Evolutionary conservation across 371 early-diverging fungal genomes (phyloP).

Genomic region (Mucor circinelloides): DNA sequence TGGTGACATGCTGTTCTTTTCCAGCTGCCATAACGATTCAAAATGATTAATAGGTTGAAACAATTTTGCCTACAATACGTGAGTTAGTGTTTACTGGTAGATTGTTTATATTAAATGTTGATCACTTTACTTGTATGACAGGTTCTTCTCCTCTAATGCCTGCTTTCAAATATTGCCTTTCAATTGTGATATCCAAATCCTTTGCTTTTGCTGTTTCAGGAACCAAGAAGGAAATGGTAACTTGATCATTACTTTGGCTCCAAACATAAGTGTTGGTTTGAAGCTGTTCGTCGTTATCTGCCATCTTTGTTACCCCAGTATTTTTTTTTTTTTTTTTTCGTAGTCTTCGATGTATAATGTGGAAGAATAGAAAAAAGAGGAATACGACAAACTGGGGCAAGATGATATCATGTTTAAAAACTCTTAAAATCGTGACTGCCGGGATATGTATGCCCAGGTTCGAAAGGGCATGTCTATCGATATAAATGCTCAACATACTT

Average conservation of each 20-base stretch:
- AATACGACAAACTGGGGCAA: not conserved
- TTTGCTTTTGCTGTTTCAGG: slow-evolving; percentile 44
- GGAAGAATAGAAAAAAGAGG: not conserved
- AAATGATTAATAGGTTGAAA: slow-evolving; percentile 50
- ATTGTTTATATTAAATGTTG: not conserved
- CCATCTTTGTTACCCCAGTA: slow-evolving; percentile 23
- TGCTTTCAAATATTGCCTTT: slow-evolving; percentile 42
- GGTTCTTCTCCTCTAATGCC: slow-evolving; percentile 53
- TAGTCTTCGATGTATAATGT: not conserved
- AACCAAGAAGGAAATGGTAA: slow-evolving; percentile 54
- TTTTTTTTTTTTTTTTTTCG: not conserved
- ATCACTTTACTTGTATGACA: slow-evolving; percentile 39
- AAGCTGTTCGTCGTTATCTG: slow-evolving; percentile 46
- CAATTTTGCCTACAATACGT: slow-evolving; percentile 40
- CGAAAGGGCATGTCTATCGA: not conserved
- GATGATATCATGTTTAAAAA: slow-evolving; percentile 1
- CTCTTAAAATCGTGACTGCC: slow-evolving; percentile 11
- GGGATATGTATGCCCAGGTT: not conserved
- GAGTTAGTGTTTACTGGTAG: not conserved
- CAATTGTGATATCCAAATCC: slow-evolving; percentile 49
- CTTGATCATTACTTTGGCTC: slow-evolving; percentile 51
- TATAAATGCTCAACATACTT: not conserved
- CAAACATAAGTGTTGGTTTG: slow-evolving; percentile 53
- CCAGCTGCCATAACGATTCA: slow-evolving; percentile 55
- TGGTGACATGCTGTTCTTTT: slow-evolving; percentile 43